Conservation (phyloP, 352 stramenopile species). For the Phytophthora hibernalis region DNA sequence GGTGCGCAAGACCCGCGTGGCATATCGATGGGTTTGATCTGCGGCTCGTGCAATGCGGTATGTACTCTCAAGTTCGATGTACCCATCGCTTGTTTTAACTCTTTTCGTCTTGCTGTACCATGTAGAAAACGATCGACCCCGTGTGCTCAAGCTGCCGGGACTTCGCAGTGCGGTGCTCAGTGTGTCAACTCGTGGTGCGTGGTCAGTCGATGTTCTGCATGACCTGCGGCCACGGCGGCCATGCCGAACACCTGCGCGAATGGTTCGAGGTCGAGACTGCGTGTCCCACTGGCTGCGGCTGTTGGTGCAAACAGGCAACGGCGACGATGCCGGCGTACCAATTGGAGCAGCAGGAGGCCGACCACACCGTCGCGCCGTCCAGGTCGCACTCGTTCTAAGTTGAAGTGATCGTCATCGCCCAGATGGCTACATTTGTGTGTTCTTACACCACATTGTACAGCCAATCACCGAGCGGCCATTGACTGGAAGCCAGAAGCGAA, state of each 20-base stretch:
- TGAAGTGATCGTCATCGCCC: not conserved
- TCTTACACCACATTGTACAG: not conserved
- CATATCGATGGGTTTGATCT: constrained; percentile 72
- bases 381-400: constrained; percentile 74
- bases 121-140: constrained; percentile 58
- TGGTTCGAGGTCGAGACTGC: constrained; percentile 82
- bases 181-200: constrained; percentile 85
- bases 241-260: constrained; percentile 70
- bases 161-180: constrained; percentile 80
- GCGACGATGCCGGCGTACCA: constrained; percentile 47
- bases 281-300: constrained; percentile 85
- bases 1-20: constrained; percentile 48
- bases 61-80: constrained; percentile 5
- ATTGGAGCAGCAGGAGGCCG: constrained; percentile 29
- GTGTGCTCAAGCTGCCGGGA: constrained; percentile 75
- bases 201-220: constrained; percentile 90
- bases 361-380: constrained; percentile 46
- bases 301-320: constrained; percentile 86
- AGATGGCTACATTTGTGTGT: constrained; percentile 31
- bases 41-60: constrained; percentile 68
- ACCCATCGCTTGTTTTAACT: not conserved
- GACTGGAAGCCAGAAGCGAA: constrained; percentile 23
- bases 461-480: constrained; percentile 25
- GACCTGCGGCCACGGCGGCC: constrained; percentile 83
- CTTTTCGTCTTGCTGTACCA: not conserved